Conservation (phyloP, 164 flowering plant species). For the Vitis vinifera region DNA sequence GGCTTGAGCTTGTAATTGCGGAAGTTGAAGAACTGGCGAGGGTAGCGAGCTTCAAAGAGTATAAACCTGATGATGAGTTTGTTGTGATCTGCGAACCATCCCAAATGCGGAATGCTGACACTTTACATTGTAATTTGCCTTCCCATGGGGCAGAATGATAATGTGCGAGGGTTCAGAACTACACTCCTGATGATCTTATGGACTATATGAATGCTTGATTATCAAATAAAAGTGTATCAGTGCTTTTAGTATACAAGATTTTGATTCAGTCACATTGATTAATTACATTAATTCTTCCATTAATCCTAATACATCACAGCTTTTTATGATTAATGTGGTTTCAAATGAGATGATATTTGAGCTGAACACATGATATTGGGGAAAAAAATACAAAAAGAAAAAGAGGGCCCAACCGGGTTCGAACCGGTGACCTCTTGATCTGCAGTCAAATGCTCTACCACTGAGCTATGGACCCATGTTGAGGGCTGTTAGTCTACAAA, state of each 20-base stretch:
- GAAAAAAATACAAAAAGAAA: not conserved
- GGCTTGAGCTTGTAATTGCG: slow-evolving; percentile 75
- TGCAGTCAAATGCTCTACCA: slow-evolving; percentile 99
- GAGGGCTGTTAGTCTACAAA: too few relatives aligned
- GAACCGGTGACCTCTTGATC: slow-evolving; percentile 96
- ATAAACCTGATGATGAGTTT: slow-evolving; percentile 32
- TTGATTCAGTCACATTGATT: too few relatives aligned
- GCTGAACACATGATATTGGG: too few relatives aligned
- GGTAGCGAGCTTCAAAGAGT: slow-evolving; percentile 62
- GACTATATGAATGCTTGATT: too few relatives aligned
- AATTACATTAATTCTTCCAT: too few relatives aligned
- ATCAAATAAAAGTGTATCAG: too few relatives aligned
- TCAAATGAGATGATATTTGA: too few relatives aligned
- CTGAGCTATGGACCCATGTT: slow-evolving; percentile 84
- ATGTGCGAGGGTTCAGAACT: too few relatives aligned
- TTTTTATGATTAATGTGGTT: too few relatives aligned
- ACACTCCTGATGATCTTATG: too few relatives aligned
- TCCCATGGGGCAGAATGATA: slow-evolving; percentile 22
- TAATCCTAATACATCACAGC: too few relatives aligned
- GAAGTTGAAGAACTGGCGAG: slow-evolving; percentile 84
- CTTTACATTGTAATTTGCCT: slow-evolving; percentile 21
- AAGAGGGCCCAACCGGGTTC: slow-evolving; percentile 91
- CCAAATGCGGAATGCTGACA: slow-evolving; percentile 9
- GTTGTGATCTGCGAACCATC: slow-evolving; percentile 22
- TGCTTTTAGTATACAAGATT: too few relatives aligned